A percentile compares a stretch with the other conserved stretches of the same genome.
Evolutionary conservation across 768 basidiomycete genomes (phyloP).

Genomic region (Pholiota conissans): DNA sequence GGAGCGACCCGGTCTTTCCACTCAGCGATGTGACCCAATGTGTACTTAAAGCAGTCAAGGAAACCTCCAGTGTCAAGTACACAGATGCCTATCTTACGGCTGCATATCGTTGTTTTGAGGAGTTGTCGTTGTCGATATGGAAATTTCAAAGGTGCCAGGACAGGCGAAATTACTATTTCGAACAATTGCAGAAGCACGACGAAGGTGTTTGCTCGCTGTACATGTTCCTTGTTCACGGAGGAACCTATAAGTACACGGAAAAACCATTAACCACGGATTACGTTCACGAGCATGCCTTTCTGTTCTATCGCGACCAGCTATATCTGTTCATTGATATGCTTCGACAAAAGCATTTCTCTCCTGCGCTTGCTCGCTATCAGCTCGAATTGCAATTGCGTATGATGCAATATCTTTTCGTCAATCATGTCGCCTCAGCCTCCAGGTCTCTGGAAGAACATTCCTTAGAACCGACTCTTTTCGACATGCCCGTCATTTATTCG

Average conservation of each 20-base stretch:
- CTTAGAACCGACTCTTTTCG: no score
- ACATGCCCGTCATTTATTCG: no score
- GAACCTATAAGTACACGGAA: not conserved
- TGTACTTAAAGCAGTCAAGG: constrained; percentile 3
- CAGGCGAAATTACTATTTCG: not conserved
- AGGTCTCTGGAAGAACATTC: no score
- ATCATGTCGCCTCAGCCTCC: no score
- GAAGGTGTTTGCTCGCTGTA: not conserved
- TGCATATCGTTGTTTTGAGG: constrained; percentile 17
- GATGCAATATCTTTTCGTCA: no score
- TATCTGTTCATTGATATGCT: no score
- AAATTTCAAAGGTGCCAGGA: not conserved
- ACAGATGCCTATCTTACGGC: constrained; percentile 9
- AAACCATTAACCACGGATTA: no score
- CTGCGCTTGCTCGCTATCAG: no score
- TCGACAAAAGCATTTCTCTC: no score
- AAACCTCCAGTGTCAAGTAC: constrained; percentile 4
- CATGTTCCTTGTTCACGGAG: not conserved
- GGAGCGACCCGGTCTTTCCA: constrained; percentile 4
- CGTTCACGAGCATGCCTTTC: no score
- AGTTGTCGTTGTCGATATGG: constrained; percentile 6
- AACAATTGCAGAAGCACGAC: not conserved
- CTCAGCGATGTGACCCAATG: constrained; percentile 13
- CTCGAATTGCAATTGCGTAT: no score
- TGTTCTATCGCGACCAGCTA: no score